Evolutionary conservation across 2,329 filamentous ascomycete genomes (phyloP).

Genomic region (Mycosphaerelloides madeirae): DNA sequence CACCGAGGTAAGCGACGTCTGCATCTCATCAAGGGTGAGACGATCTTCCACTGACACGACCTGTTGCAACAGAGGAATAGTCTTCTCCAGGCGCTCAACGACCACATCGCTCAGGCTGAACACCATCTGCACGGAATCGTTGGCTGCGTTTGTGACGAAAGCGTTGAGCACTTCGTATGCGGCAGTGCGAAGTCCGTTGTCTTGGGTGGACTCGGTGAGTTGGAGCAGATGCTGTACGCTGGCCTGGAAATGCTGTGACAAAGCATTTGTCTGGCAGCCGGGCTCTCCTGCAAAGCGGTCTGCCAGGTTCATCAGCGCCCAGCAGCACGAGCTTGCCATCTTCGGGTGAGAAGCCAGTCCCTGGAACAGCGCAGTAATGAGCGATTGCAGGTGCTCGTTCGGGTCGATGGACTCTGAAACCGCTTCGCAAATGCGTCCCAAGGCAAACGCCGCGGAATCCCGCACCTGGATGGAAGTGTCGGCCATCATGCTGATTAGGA

Average conservation of each 20-base stretch:
- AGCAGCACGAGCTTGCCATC: slow-evolving; percentile 98
- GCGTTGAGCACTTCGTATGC: slow-evolving; percentile 96
- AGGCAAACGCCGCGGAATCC: slow-evolving; percentile 91
- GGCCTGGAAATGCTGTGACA: slow-evolving; percentile 89
- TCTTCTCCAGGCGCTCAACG: slow-evolving; percentile 85
- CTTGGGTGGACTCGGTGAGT: slow-evolving; percentile 80
- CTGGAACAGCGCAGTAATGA: slow-evolving; percentile 84
- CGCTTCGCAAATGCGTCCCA: slow-evolving; percentile 92
- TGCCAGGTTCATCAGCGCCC: slow-evolving; percentile 97
- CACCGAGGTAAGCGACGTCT: slow-evolving; percentile 89
- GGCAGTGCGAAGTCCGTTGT: slow-evolving; percentile 86
- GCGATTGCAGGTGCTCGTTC: slow-evolving; percentile 69
- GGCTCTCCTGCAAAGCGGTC: slow-evolving; percentile 89
- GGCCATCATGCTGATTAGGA: slow-evolving; percentile 88
- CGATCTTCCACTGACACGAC: slow-evolving; percentile 96
- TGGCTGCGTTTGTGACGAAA: slow-evolving; percentile 85
- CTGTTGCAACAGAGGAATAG: slow-evolving; percentile 81
- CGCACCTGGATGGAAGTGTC: slow-evolving; percentile 85
- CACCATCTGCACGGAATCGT: slow-evolving; percentile 75
- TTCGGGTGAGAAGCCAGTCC: slow-evolving; percentile 87
- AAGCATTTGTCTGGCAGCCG: slow-evolving; percentile 70
- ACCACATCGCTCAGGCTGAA: slow-evolving; percentile 81
- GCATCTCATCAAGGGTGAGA: slow-evolving; percentile 94
- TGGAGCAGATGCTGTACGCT: slow-evolving; percentile 80
- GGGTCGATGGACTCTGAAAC: slow-evolving; percentile 90